phyloP scores from a whole-genome alignment of 139 green algal genomes.

The Zygnema cylindricum region DNA sequence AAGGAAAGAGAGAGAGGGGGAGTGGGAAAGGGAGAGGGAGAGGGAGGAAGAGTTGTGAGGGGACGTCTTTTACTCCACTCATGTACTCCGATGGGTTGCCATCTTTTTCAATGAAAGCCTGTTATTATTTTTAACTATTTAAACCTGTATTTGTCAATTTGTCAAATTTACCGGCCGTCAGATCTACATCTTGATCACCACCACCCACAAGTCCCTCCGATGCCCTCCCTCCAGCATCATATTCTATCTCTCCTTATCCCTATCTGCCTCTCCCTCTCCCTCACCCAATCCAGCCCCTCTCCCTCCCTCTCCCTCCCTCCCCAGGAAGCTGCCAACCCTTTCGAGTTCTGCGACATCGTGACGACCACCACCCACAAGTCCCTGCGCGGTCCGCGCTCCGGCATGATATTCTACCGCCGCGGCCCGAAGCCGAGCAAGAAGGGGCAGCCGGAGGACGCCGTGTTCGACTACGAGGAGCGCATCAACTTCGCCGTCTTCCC shows the following conservation, averaged over 20 bases:
- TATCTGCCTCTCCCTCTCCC: no score
- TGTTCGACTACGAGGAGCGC: conserved; percentile 80
- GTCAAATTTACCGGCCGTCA: no score
- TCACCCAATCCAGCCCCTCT: no score
- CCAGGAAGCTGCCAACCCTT: conserved; percentile 72
- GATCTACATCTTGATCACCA: conserved; percentile 88
- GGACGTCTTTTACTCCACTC: not conserved
- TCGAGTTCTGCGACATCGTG: conserved; percentile 85
- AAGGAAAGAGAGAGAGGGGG: conserved; percentile 18
- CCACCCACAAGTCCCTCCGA: conserved; percentile 87
- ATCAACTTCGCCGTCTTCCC: conserved; percentile 91
- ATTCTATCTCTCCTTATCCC: conserved; percentile 76
- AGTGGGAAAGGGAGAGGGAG: not conserved
- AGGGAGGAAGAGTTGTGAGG: not conserved
- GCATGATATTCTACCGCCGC: conserved; percentile 89
- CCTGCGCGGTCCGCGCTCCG: conserved; percentile 78
- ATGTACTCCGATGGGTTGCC: not conserved
- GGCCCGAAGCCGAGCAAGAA: conserved; percentile 41
- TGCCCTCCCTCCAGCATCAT: conserved; percentile 86
- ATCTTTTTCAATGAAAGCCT: not conserved
- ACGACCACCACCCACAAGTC: conserved; percentile 93
- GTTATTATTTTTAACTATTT: not conserved
- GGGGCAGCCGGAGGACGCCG: conserved; percentile 16
- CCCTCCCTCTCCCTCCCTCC: conserved; percentile 69
- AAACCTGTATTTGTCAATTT: not conserved